Conservation (phyloP, 2,329 filamentous ascomycete genomes). For the Aspergillus sp. region DNA sequence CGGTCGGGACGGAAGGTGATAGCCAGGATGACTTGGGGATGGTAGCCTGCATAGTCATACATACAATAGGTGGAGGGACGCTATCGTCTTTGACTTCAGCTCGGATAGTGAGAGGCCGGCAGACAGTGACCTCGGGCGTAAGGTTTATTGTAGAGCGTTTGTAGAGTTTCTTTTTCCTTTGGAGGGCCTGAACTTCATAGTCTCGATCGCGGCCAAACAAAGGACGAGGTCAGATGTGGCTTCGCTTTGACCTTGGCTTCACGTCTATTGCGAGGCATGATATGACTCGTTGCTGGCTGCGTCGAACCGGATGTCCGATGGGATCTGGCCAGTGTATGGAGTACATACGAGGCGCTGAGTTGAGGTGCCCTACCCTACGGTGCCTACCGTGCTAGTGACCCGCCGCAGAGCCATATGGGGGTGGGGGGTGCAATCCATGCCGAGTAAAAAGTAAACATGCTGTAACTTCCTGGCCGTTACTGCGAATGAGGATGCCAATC, state of each 20-base stretch:
- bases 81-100: background rate
- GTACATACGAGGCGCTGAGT: too few species aligned
- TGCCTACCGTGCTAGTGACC: background rate
- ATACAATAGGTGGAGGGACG: background rate
- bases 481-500: background rate
- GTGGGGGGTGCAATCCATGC: background rate
- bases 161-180: background rate
- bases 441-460: slow-evolving; percentile 1
- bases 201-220: background rate
- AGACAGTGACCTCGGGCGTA: background rate
- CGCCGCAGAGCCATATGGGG: background rate
- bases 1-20: background rate
- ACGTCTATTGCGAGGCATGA: background rate
- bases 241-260: background rate
- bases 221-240: background rate
- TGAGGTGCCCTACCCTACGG: background rate
- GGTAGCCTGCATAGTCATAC: background rate
- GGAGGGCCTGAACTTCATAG: background rate
- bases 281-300: background rate
- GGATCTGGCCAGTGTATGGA: background rate
- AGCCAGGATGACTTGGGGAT: background rate
- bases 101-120: background rate
- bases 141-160: background rate
- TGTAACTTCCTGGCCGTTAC: background rate
- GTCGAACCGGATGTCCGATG: background rate